Evolutionary conservation across 192 early-diverging fungal species (phyloP), one percentile per base, ranked within the genome.

Genomic region (Podila epicladia): DNA sequence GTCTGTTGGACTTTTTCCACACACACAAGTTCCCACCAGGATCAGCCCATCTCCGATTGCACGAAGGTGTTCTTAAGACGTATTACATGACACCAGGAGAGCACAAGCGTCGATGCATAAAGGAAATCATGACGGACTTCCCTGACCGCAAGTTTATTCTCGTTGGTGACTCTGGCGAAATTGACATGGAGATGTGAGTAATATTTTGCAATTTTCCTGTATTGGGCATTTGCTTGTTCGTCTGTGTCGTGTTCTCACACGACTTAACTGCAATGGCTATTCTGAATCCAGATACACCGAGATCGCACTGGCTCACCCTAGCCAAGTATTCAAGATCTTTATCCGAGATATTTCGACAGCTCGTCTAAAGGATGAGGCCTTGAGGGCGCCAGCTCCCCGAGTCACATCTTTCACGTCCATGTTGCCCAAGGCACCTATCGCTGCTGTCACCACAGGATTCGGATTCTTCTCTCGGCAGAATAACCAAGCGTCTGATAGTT

Each of bases 151-250:
- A 87, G 68, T 97, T 92, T 80, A 89, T 97, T 48, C 83, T 97
- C 22, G 89, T 97, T 4, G 96, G 96, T 20, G 96, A 97, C 71
- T 88, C 89, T 57, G 95, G 96, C 35, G 94, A 97, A 82, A 87
- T 90, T 50, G 96, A 97, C 66, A 82, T 95, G 57, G 94, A 96
- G 68, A 92, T 92, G 20, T 74, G 58, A 24, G 45, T 68, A 4
- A 5, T 29, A 3, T 26, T 53, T 69, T 31, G 58, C 31, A 26
- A 19, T 48, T 38, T 24, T 22, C 4, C 67, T 60, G 12, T 8
- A 28, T 24, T 58, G n/a, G 5, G 55, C 15, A 33, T 38, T 8
- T 33, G 28, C 58, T 1, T 26, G 53, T 9, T 8, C 22, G 53
- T 22, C 0, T 22, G 6, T 24, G 53, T 45, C 8, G 3, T 17